These are phyloP conservation scores for Hysterangium stoloniferum DNA, from an alignment of 768 basidiomycete genomes.

Conservation along the genomic window DNA sequence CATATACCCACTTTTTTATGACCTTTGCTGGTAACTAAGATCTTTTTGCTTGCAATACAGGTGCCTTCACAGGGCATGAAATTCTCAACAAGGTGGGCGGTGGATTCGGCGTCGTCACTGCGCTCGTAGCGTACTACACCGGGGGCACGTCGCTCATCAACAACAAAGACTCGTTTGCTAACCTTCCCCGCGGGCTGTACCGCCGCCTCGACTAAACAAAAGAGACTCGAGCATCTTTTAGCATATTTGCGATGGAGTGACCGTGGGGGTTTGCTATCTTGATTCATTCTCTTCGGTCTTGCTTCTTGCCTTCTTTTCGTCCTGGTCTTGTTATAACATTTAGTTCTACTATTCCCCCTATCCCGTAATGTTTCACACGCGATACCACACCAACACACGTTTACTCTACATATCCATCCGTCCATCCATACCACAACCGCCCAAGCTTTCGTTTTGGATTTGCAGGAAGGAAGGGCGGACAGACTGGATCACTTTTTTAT, in stretches of 20 bases:
- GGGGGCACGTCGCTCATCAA: conserved; percentile 36
- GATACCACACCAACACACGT: neutral
- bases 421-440: too few species aligned
- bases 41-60: neutral
- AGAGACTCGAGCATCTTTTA: too few species aligned
- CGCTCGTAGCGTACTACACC: conserved; percentile 39
- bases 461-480: too few species aligned
- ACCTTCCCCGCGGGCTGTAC: conserved; percentile 30
- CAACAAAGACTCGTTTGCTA: conserved; percentile 31
- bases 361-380: neutral
- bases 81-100: conserved; percentile 33
- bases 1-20: neutral
- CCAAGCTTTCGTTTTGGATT: too few species aligned
- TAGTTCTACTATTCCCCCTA: neutral
- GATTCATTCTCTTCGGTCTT: neutral
- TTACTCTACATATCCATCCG: neutral
- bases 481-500: too few species aligned
- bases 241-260: too few species aligned
- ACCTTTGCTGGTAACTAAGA: too few species aligned
- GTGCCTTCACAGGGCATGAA: conserved; percentile 1
- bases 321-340: neutral
- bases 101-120: conserved; percentile 38
- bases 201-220: neutral
- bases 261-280: neutral
- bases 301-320: neutral